Evolutionary conservation across 176 grass and related monocot species (phyloP), one percentile per base, ranked within the genome.

Genomic region (Lolium multiflorum): DNA sequence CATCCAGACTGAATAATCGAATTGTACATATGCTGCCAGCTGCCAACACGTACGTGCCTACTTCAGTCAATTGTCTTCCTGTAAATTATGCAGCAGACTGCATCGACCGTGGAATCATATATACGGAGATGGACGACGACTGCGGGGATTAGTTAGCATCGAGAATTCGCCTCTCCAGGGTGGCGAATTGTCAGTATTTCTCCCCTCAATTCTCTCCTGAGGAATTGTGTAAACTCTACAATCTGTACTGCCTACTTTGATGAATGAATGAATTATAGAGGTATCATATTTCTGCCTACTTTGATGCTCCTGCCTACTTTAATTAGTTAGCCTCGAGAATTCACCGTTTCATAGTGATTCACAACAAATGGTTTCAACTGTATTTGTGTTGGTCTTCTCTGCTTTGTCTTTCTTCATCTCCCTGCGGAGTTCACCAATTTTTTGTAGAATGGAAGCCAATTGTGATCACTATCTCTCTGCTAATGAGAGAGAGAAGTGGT

Each of bases 21-120:
- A 83, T 83, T 91, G 75, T 91, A 80, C 65, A 82, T 71, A 82
- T 60, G 9, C 52, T 17, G 4, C 52, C 12, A 16, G 52, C 52
- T 55, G 52, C 52, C 4, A 16, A 55, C 52, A 55, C 52, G 16
- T 6, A 55, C 52, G 16, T 55, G 5, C 28, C 28, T 31, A 31
- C 51, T 55, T 2, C 51, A 17, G 47, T 71, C 21, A 57, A 8
- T 52, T 71, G 50, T 35, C 71, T 63, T 24, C 18, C 18, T 79
- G 65, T 73, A 47, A 47, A 70, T 14, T 10, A 38, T n/a, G 68
- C 18, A 71, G 68, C 39, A 4, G 37, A 65, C 57, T n/a, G 51
- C 7, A 31, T 37, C 7, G 47, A 56, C 48, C 20, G 73, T 65
- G 38, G 84, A 35, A 44, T 22, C 67, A 47, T 46, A 9, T 46